Base-by-base conservation (phyloP, 495 filamentous ascomycete species). In the Penicillium tannophilum region DNA sequence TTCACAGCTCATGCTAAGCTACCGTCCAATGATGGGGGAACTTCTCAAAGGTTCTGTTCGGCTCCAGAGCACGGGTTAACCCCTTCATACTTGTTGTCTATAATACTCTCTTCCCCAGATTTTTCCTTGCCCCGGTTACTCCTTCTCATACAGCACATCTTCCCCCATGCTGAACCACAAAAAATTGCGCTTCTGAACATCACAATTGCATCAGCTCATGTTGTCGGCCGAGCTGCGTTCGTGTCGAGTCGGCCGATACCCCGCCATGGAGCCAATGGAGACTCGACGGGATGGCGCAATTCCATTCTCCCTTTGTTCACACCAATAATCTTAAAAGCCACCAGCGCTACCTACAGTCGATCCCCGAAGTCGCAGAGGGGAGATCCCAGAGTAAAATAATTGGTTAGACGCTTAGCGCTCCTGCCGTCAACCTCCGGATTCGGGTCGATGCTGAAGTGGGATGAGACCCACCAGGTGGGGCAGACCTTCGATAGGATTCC, bases 261-360 rank as follows among this genome's bases (percentile, higher is more conserved):
- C 46, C 44, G 47, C 55, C 17, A 36, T 49, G 59, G 60, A 62
- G 49, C 73, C 73, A 76, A 76, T 76, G 51, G 68, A 65, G 58
- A 60, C 56, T 33, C 35, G 31, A 42, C 46, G 31, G 46, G 66
- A 76, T 76, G 73, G 70, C 73, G 63, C 56, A 60, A 68, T 65
- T 48, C 36, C 14, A 43, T 24, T 19, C 12, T 23, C 50, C 39
- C 46, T 24, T 55, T 55, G 17, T 55, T 26, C 19, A n/a, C 24
- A 20, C 14, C 24, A 14, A 26, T 39, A 30, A 26, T 51, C 26
- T 19, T 6, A 23, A 6, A 51, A 36, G 48, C 24, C 20, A 26
- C 14, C 44, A 24, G 42, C 20, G 17, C 42, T 7, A 42, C 39
- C 16, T 17, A 9, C 16, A 14, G 20, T 41, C 39, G 39, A 41